These are phyloP conservation scores for Cordia subcordata DNA, from an alignment of 257 asterid species.

Conservation along the genomic window DNA sequence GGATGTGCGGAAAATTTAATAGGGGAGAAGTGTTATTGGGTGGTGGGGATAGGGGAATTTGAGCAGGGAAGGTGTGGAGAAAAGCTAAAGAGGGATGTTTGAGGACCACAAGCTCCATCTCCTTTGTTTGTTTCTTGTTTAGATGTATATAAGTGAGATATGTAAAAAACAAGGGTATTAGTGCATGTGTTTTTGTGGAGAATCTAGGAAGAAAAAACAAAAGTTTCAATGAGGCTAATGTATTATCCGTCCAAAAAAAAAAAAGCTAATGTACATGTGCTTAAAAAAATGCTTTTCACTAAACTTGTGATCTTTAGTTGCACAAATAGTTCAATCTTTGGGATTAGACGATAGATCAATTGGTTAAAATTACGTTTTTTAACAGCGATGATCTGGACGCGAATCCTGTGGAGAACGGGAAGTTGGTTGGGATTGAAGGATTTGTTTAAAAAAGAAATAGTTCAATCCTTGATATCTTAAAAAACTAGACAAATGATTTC, in stretches of 20 bases:
- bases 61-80: conserved; percentile 27
- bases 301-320: too few species aligned
- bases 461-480: too few species aligned
- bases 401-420: too few species aligned
- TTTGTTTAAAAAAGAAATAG: too few species aligned
- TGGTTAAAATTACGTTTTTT: too few species aligned
- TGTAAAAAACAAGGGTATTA: conserved; percentile 2
- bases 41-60: conserved; percentile 56
- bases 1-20: background rate
- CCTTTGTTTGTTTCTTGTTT: conserved; percentile 10
- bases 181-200: conserved; percentile 28
- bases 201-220: conserved; percentile 22
- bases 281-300: background rate
- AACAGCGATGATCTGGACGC: too few species aligned
- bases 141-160: background rate
- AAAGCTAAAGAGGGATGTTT: conserved; percentile 40
- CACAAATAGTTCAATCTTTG: too few species aligned
- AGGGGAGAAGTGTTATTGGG: background rate
- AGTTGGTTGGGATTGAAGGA: too few species aligned
- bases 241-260: too few species aligned
- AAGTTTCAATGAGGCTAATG: background rate
- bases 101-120: conserved; percentile 48
- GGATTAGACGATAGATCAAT: too few species aligned
- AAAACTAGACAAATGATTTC: too few species aligned
- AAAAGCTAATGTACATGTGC: background rate